Percentiles rank a stretch among this genome's conserved stretches.
These are phyloP conservation scores for Xylariaceae sp. DNA, from an alignment of 2,329 filamentous ascomycete species.

Conservation along the genomic window DNA sequence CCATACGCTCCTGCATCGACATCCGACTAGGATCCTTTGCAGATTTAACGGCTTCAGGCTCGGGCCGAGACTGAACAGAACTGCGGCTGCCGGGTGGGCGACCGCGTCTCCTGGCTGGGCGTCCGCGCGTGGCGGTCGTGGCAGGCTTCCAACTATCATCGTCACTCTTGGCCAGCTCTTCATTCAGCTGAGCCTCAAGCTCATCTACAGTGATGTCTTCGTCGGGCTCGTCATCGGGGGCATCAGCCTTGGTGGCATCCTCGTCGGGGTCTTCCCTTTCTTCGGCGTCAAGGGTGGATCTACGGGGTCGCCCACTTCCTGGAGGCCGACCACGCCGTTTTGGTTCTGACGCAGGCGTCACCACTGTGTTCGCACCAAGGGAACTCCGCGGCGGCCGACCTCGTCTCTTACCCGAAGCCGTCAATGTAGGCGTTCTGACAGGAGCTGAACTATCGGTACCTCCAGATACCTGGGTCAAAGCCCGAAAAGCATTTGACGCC, in stretches of 20 bases:
- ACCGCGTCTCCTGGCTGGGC: conserved; percentile 26
- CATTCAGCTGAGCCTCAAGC: conserved; percentile 31
- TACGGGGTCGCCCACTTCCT: conserved; percentile 16
- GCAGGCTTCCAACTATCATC: conserved; percentile 5
- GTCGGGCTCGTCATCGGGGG: conserved; percentile 12
- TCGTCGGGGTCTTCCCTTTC: conserved; percentile 22
- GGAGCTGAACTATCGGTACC: conserved; percentile 2
- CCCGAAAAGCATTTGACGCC: conserved; percentile 33
- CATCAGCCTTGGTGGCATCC: conserved; percentile 11
- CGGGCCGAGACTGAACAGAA: conserved; percentile 6
- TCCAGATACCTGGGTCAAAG: conserved; percentile 19
- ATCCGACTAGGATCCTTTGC: conserved; percentile 34
- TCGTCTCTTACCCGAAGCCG: conserved; percentile 19
- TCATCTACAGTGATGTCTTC: conserved; percentile 24
- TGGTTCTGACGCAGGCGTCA: conserved; percentile 4
- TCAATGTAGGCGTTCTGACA: conserved; percentile 15
- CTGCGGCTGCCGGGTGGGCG: conserved; percentile 26
- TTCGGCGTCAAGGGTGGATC: conserved; percentile 23
- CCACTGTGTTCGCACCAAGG: conserved; percentile 5
- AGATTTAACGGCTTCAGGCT: conserved; percentile 7
- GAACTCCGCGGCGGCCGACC: conserved; percentile 25
- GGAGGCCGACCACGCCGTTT: conserved; percentile 27
- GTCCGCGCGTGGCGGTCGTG: conserved; percentile 5
- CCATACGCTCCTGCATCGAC: conserved; percentile 56
- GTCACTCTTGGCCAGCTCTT: conserved; percentile 22